These are phyloP conservation scores for Auricularia heimuer DNA, from an alignment of 768 basidiomycete species.

Conservation along the genomic window DNA sequence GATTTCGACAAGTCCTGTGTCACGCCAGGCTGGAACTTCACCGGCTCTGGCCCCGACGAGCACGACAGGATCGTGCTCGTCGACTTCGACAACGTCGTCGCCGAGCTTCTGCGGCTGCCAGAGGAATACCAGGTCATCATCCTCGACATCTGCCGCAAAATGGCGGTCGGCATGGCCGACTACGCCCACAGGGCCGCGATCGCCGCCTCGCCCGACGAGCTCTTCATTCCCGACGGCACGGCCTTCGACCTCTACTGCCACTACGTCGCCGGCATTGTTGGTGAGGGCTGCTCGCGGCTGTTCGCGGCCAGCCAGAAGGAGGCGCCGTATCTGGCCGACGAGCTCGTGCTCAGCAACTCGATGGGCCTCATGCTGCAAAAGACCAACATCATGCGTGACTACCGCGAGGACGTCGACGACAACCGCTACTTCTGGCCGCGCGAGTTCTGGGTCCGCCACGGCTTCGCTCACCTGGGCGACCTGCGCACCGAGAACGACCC, in stretches of 20 bases:
- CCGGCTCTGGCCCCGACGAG: conserved; percentile 73
- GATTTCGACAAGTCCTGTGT: conserved; percentile 71
- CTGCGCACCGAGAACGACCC: conserved; percentile 36
- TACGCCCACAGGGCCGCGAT: conserved; percentile 77
- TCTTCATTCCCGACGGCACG: conserved; percentile 26
- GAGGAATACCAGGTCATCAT: conserved; percentile 63
- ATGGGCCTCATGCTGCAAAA: conserved; percentile 97
- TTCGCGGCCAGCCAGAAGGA: conserved; percentile 85
- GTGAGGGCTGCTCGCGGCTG: conserved; percentile 85
- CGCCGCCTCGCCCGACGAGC: conserved; percentile 57
- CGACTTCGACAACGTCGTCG: conserved; percentile 71
- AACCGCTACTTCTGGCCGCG: conserved; percentile 88
- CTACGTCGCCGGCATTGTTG: conserved; percentile 95
- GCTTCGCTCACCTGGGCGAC: conserved; percentile 63
- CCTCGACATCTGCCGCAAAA: conserved; percentile 71
- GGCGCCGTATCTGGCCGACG: conserved; percentile 55
- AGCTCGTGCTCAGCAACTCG: conserved; percentile 83
- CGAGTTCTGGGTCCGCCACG: conserved; percentile 80
- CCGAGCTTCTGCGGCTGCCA: conserved; percentile 60
- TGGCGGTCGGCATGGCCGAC: conserved; percentile 94
- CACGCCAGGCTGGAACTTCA: conserved; percentile 79
- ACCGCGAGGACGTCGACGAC: conserved; percentile 81
- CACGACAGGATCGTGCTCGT: conserved; percentile 80
- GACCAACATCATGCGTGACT: conserved; percentile 96
- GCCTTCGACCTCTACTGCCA: conserved; percentile 98